These are phyloP conservation scores for Rhizopus microsporus DNA, from an alignment of 371 early-diverging fungal species.

Conservation along the genomic window DNA sequence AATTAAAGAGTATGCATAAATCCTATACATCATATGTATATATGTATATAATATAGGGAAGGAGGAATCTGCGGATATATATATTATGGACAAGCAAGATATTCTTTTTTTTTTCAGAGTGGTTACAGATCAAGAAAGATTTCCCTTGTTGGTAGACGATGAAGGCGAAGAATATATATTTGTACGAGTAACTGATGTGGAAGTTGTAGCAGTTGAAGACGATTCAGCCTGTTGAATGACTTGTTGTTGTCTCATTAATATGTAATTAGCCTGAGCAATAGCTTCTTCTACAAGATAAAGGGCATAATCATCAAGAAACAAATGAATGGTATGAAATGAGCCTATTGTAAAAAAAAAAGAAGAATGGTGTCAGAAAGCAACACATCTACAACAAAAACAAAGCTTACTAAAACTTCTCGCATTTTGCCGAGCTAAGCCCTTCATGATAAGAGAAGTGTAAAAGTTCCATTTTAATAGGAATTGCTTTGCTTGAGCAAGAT, in stretches of 20 bases:
- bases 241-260: slow-evolving; percentile 14
- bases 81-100: too few species aligned
- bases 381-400: neutral
- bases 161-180: slow-evolving; percentile 1
- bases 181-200: neutral
- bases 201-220: neutral
- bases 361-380: neutral
- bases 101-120: too few species aligned
- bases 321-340: slow-evolving; percentile 42
- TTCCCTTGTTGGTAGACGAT: neutral
- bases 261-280: slow-evolving; percentile 40
- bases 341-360: slow-evolving; percentile 9
- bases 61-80: too few species aligned
- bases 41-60: too few species aligned
- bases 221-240: neutral
- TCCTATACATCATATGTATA: too few species aligned
- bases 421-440: slow-evolving; percentile 44
- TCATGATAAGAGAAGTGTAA: slow-evolving; percentile 44
- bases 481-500: slow-evolving; percentile 49
- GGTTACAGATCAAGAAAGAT: too few species aligned
- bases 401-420: slow-evolving; percentile 42
- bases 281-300: slow-evolving; percentile 54
- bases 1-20: too few species aligned
- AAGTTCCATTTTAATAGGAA: slow-evolving; percentile 58
- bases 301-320: slow-evolving; percentile 59